Evolutionary conservation across 257 asterid species (phyloP), one percentile per base, ranked within the genome.

Genomic region (Phtheirospermum japonicum): DNA sequence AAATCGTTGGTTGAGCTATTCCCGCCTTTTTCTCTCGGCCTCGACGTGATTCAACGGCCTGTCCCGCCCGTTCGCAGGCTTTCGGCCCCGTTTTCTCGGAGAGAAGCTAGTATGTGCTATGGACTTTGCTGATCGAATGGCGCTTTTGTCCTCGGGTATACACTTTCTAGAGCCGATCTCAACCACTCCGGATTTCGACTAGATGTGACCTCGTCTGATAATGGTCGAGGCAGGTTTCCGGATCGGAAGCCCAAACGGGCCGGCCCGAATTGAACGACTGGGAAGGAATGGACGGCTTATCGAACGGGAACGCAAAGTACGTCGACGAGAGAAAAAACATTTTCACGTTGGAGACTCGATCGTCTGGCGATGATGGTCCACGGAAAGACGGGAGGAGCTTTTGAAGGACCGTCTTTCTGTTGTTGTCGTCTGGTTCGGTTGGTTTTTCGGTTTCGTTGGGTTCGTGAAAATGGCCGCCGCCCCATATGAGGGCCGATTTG

Each of bases 11-110:
- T 90, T 90, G 19, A 90, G 89, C 75, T 87, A 87, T 79, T 90
- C 96, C 0, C 97, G 83, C 67, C 96, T 87, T 76, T 90, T 96
- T 62, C 97, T 85, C 71, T 90, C 97, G 0, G 97, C 96, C 66
- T 83, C 95, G 62, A 90, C 95, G 2, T 90, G 97, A 63, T 90
- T 90, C 59, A 90, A 49, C 0, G 97, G 87, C 63, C 87, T 96
- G 20, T 87, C 97, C 71, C 96, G 82, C 72, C 96, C 97, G 16
- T 85, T 85, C 30, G 95, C 90, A 0, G 95, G 96, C 63, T 87
- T 90, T 40, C 97, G 73, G 0, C 97, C 97, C 67, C 97, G 67
- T 73, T 87, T 90, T 57, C 96, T 88, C 0, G 92, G 84, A 2
- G 86, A 67, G 65, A 93, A 93, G 72, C 82, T 89, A 50, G n/a